These are phyloP conservation scores for Fusarium compactum DNA, from an alignment of 2,329 filamentous ascomycete genomes.

Conservation along the genomic window DNA sequence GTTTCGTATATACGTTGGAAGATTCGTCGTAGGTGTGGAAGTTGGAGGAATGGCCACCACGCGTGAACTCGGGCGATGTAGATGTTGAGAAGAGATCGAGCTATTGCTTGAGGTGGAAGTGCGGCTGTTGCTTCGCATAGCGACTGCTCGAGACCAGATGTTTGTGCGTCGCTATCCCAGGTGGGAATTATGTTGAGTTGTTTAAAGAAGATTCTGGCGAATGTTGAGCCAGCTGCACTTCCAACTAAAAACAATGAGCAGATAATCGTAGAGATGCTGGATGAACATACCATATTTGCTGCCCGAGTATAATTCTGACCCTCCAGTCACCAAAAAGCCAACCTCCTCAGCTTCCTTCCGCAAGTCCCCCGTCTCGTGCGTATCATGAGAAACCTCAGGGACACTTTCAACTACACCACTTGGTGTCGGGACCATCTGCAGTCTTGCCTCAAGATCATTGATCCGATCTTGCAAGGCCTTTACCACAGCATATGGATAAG, in stretches of 20 bases:
- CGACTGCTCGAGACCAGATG: neutral
- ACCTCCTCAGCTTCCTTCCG: conserved; percentile 16
- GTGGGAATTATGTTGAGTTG: neutral
- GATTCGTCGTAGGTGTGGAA: neutral
- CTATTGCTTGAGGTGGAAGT: neutral
- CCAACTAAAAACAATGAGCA: neutral
- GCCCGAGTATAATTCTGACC: neutral
- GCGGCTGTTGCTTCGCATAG: fast-evolving
- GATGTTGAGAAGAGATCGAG: neutral
- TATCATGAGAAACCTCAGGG: neutral
- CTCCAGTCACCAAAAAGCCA: neutral
- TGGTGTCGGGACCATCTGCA: neutral
- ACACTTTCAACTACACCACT: neutral
- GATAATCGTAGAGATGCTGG: fast-evolving
- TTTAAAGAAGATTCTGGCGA: conserved; percentile 17
- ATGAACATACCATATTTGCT: conserved; percentile 16
- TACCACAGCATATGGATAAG: fast-evolving
- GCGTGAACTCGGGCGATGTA: neutral
- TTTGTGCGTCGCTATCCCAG: neutral
- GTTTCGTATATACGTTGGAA: neutral
- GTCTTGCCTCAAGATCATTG: neutral
- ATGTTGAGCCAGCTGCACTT: conserved; percentile 14
- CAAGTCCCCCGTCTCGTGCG: neutral
- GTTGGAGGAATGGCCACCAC: conserved; percentile 7
- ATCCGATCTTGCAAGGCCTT: neutral